Conservation (phyloP, 192 early-diverging fungal genomes). For the Allomyces arbusculus region DNA sequence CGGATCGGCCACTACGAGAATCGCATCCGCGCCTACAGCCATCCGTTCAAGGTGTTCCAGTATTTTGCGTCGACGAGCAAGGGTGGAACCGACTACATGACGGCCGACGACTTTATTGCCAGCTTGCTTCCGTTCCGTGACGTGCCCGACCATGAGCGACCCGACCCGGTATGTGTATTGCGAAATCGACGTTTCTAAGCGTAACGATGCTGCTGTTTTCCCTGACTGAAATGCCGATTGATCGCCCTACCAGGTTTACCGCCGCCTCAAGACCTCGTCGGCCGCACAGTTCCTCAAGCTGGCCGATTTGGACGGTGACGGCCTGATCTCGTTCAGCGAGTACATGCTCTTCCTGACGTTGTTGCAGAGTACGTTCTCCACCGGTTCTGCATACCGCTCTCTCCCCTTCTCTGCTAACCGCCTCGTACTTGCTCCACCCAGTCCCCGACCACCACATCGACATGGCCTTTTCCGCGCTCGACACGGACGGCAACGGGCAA, state of each 20-base stretch:
- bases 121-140: constrained; percentile 12
- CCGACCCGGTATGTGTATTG: too few species aligned
- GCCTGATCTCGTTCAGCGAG: constrained; percentile 15
- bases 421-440: too few species aligned
- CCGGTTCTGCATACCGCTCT: too few species aligned
- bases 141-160: too few species aligned
- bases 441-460: constrained; percentile 14
- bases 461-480: constrained; percentile 15
- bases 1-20: neutral
- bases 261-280: constrained; percentile 4
- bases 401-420: too few species aligned
- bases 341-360: constrained; percentile 18
- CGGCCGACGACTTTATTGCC: constrained; percentile 17
- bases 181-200: too few species aligned
- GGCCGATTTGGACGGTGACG: constrained; percentile 17
- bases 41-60: neutral
- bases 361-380: constrained; percentile 6
- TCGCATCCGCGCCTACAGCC: neutral
- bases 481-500: constrained; percentile 15
- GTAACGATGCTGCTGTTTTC: too few species aligned
- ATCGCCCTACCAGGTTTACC: neutral
- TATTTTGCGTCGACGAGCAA: constrained; percentile 19
- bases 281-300: constrained; percentile 15
- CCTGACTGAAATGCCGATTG: too few species aligned
- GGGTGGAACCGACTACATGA: constrained; percentile 15